phyloP scores from a whole-genome alignment of 2,329 filamentous ascomycete species.

The Ramularia collo-cygni region DNA sequence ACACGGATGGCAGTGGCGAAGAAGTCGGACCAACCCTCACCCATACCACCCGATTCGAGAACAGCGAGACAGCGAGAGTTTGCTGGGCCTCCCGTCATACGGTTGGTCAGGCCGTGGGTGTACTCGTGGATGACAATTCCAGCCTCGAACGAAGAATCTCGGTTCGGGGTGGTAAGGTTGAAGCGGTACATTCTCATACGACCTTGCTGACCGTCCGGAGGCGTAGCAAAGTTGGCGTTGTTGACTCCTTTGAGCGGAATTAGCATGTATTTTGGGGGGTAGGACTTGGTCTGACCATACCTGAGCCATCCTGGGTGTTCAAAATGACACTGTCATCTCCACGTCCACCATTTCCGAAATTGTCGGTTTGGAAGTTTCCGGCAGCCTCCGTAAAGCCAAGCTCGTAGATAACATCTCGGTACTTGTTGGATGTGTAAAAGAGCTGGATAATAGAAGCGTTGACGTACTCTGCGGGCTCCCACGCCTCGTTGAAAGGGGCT shows the following conservation, averaged over 20 bases:
- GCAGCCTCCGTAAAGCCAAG: constrained; percentile 53
- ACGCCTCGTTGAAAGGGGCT: constrained; percentile 9
- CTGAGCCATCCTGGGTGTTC: constrained; percentile 51
- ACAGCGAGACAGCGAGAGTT: constrained; percentile 46
- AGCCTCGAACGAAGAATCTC: constrained; percentile 53
- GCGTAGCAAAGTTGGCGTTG: constrained; percentile 54
- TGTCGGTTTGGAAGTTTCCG: constrained; percentile 55
- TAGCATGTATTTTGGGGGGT: too few species aligned
- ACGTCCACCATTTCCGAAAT: constrained; percentile 47
- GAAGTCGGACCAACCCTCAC: constrained; percentile 54
- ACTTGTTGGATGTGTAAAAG: constrained; percentile 55
- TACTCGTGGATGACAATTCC: constrained; percentile 57
- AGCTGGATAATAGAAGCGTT: constrained; percentile 54
- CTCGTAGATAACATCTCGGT: constrained; percentile 52
- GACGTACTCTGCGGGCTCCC: constrained; percentile 34
- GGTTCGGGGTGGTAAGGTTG: constrained; percentile 41
- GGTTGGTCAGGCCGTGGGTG: constrained; percentile 47
- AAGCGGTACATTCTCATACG: constrained; percentile 57
- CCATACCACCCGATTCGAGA: constrained; percentile 50
- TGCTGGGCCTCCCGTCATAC: constrained; percentile 52
- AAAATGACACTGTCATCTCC: constrained; percentile 49
- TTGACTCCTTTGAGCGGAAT: too few species aligned
- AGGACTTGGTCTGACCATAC: too few species aligned
- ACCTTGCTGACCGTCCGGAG: constrained; percentile 44
- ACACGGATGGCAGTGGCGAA: constrained; percentile 47